Evolutionary conservation across 129 eudicot species (phyloP), one percentile per base, ranked within the genome.

Genomic region (Escallonia rubra): DNA sequence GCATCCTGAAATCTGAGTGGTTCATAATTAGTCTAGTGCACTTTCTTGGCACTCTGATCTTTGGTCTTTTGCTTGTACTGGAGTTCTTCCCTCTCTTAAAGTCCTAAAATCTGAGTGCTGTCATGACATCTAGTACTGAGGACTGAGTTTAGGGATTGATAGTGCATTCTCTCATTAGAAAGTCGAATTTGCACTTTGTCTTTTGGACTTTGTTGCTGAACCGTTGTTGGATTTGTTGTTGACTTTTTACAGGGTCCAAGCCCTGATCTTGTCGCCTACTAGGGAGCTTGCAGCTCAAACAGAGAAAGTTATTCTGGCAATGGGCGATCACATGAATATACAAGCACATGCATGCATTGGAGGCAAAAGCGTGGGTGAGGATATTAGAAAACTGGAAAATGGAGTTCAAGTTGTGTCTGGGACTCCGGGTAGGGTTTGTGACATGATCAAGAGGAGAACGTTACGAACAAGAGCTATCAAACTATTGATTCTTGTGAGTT

Each of bases 321-420:
- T 92, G 67, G 98, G 98, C 42, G 81, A 81, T 67, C 82, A 63
- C 74, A 86, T 88, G 51, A 92, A 85, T 57, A 81, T 92, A 60
- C 91, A 88, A 75, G 95, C 96, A 47, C 96, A 92, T 80, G 96
- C 98, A 39, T 92, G 98, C 74, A 77, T 92, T 72, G 98, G 98
- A 66, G 98, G 98, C 59, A 86, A 92, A 76, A 88, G 96, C 57
- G 98, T 92, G 41, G 98, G 98, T 7, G 98, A 92, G 71, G 98
- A 92, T 69, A 88, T 92, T 4, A 81, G 96, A 62, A 92, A 80
- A 80, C 69, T 92, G 54, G 98, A 92, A 62, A 67, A 79, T 66
- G 98, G 98, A 54, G 98, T 92, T 58, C 98, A 92, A 16, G 91
- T 92, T 58, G 98, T 92, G 58, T 92, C 98, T 57, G 98, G 98